Conservation (phyloP, 805 yeast species). For the Candida michaelii region DNA sequence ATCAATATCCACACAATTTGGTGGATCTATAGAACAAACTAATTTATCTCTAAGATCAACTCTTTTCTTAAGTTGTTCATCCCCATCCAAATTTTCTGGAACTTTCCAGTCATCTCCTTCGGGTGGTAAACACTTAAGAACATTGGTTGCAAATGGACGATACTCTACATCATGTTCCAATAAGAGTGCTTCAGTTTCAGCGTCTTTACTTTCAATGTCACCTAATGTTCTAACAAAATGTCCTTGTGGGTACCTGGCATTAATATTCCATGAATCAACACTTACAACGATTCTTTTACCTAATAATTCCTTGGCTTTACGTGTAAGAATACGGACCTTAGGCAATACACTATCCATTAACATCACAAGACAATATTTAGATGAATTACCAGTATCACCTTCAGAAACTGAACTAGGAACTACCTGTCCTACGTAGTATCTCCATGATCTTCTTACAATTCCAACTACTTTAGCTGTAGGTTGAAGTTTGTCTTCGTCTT, state of each 20-base stretch:
- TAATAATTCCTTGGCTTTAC: constrained; percentile 78
- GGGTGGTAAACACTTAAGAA: constrained; percentile 83
- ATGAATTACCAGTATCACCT: constrained; percentile 59
- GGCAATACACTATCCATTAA: constrained; percentile 91
- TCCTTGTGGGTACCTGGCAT: constrained; percentile 86
- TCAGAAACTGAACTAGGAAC: constrained; percentile 67
- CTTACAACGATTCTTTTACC: constrained; percentile 91
- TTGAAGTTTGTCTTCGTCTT: constrained; percentile 47
- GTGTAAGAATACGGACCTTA: constrained; percentile 78
- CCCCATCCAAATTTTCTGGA: constrained; percentile 61
- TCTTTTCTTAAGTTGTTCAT: constrained; percentile 60
- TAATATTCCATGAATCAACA: constrained; percentile 87
- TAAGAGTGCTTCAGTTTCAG: constrained; percentile 93
- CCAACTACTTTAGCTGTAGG: constrained; percentile 97
- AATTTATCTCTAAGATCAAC: constrained; percentile 83
- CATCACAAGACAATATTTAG: constrained; percentile 77
- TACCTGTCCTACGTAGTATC: constrained; percentile 92
- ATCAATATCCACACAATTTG: constrained; percentile 97
- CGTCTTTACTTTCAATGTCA: constrained; percentile 84
- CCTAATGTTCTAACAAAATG: constrained; percentile 89
- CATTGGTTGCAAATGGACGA: constrained; percentile 91
- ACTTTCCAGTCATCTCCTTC: constrained; percentile 96
- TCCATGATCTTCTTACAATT: constrained; percentile 86
- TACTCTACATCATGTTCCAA: constrained; percentile 96
- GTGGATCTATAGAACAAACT: constrained; percentile 96